Evolutionary conservation across 257 asterid species (phyloP).

Genomic region (Voacanga thouarsii): DNA sequence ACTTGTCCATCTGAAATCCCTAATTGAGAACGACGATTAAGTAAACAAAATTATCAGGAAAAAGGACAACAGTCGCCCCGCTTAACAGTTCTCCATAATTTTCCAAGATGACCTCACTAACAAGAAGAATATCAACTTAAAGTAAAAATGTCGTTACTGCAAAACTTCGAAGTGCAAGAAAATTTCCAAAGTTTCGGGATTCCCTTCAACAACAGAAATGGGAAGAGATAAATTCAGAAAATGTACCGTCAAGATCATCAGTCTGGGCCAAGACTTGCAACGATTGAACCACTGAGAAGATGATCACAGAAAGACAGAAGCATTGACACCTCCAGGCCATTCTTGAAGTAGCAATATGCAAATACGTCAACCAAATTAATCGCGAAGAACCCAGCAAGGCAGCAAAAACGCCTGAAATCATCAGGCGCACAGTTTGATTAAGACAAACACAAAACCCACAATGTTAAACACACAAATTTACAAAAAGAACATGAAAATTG

Average conservation of each 20-base stretch:
- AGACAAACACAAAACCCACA: not conserved
- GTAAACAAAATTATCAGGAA: not conserved
- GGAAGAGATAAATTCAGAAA: conserved; percentile 1
- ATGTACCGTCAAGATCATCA: conserved; percentile 56
- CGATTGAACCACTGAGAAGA: conserved; percentile 32
- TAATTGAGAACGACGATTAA: not conserved
- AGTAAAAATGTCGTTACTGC: not conserved
- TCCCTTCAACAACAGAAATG: not conserved
- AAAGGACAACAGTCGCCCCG: not conserved
- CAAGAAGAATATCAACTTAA: not conserved
- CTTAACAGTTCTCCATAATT: not conserved
- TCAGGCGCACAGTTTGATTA: not conserved
- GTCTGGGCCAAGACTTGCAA: conserved; percentile 45
- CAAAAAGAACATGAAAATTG: not conserved
- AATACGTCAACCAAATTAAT: not conserved
- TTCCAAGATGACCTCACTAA: not conserved
- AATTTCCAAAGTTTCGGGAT: not conserved
- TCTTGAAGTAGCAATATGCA: conserved; percentile 6
- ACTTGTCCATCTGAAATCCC: not conserved
- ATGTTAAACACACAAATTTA: not conserved
- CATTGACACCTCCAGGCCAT: conserved; percentile 38
- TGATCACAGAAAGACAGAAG: conserved; percentile 28
- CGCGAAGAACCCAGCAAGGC: conserved; percentile 4
- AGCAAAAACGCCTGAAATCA: too few relatives aligned
- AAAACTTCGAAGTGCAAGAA: not conserved